Evolutionary conservation across 2,329 filamentous ascomycete species (phyloP).

Genomic region (Talaromyces rugulosus): DNA sequence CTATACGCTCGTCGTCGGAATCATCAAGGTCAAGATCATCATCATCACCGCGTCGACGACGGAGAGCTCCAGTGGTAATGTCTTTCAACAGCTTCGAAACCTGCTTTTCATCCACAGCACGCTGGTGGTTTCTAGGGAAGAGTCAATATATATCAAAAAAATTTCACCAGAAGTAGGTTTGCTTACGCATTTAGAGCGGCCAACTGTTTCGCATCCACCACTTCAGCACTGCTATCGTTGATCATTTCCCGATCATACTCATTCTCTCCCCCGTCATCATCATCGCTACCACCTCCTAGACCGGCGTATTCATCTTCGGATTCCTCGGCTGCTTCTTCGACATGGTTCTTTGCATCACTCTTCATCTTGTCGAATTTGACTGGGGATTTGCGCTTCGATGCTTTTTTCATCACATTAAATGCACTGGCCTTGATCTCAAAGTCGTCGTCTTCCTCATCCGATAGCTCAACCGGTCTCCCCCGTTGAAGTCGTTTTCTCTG

Average conservation of each 20-base stretch:
- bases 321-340: conserved; percentile 92
- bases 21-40: conserved; percentile 83
- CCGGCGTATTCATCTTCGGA: conserved; percentile 98
- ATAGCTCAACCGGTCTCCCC: conserved; percentile 39
- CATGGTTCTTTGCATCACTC: conserved; percentile 78
- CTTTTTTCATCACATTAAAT: conserved; percentile 68
- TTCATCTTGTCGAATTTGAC: conserved; percentile 75
- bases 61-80: conserved; percentile 81
- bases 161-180: background rate
- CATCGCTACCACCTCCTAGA: conserved; percentile 82
- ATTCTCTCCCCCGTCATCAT: conserved; percentile 73
- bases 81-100: conserved; percentile 91
- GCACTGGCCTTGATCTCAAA: conserved; percentile 47
- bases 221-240: conserved; percentile 72
- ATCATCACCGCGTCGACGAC: conserved; percentile 69
- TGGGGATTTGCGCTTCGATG: conserved; percentile 53
- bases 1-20: conserved; percentile 75
- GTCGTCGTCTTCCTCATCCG: conserved; percentile 36
- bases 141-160: conserved; percentile 18
- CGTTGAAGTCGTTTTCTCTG: conserved; percentile 52
- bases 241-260: conserved; percentile 84
- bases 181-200: conserved; percentile 87
- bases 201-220: conserved; percentile 74
- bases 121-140: conserved; percentile 65
- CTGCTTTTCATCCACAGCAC: conserved; percentile 75